Evolutionary conservation across 345 rosid species (phyloP).

Genomic region (Linum tenue): DNA sequence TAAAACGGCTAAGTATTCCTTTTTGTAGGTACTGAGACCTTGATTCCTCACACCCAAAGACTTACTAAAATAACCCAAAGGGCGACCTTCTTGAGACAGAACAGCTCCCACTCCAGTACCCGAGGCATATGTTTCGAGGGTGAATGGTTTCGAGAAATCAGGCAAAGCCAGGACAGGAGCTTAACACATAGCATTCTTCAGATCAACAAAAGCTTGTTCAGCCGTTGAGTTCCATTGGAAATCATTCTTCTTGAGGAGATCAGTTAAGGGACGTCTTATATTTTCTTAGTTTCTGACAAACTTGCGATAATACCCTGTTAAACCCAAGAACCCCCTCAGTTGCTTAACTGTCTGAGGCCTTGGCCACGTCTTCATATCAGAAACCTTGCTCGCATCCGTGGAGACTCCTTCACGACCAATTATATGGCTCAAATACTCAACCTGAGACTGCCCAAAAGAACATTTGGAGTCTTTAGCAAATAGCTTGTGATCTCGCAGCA

Average conservation of each 20-base stretch:
- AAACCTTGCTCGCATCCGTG: neutral
- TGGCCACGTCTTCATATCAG: neutral
- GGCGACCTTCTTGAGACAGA: neutral
- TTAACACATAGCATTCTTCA: neutral
- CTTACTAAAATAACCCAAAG: neutral
- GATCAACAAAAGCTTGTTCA: neutral
- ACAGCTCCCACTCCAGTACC: neutral
- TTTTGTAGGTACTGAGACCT: neutral
- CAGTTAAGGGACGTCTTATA: neutral
- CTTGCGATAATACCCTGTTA: neutral
- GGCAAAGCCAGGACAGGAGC: neutral
- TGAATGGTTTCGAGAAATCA: neutral
- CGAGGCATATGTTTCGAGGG: neutral
- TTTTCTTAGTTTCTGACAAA: neutral
- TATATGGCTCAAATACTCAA: neutral
- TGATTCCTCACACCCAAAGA: neutral
- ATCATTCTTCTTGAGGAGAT: neutral
- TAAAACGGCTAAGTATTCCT: neutral
- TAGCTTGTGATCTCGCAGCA: neutral
- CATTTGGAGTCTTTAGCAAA: conserved; percentile 6
- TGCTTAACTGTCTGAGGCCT: neutral
- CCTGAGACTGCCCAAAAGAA: neutral
- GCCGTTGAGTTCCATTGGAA: neutral
- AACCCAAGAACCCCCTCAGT: conserved; percentile 1
- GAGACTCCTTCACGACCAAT: neutral